Conservation (phyloP, 106 monocot species). For the Dendrobium catenatum region DNA sequence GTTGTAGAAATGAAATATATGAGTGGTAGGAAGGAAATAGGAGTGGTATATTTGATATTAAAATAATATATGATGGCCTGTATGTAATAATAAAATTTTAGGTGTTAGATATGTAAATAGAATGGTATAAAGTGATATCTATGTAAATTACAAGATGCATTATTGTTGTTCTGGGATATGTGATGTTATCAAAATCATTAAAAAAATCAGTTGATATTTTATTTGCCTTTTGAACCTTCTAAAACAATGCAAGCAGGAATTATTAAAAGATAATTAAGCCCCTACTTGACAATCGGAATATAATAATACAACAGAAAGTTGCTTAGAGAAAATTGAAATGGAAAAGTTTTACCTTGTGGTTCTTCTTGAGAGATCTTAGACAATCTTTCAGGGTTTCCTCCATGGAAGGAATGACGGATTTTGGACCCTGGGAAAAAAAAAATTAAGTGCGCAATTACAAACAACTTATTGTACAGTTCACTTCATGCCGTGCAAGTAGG, state of each 20-base stretch:
- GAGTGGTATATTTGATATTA: no score
- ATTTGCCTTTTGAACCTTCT: not conserved
- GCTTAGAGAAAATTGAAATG: not conserved
- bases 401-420: conserved; percentile 31
- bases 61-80: no score
- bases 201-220: not conserved
- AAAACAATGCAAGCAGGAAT: no score
- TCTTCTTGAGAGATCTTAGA: conserved; percentile 64
- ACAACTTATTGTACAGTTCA: not conserved
- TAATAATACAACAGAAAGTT: not conserved
- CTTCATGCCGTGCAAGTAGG: not conserved
- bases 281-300: not conserved
- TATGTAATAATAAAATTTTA: no score
- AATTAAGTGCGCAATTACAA: not conserved
- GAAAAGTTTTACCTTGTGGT: conserved; percentile 54
- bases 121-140: no score
- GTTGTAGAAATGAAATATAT: no score
- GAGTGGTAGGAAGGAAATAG: no score
- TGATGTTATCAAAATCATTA: not conserved
- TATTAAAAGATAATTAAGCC: no score
- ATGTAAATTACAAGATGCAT: not conserved
- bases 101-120: no score
- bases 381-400: conserved; percentile 60
- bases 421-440: conserved; percentile 26
- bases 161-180: no score